A percentile compares a stretch with the other conserved stretches of the same genome.
Evolutionary conservation across 208 protist species (phyloP).

Genomic region (Leishmania aethiopica): DNA sequence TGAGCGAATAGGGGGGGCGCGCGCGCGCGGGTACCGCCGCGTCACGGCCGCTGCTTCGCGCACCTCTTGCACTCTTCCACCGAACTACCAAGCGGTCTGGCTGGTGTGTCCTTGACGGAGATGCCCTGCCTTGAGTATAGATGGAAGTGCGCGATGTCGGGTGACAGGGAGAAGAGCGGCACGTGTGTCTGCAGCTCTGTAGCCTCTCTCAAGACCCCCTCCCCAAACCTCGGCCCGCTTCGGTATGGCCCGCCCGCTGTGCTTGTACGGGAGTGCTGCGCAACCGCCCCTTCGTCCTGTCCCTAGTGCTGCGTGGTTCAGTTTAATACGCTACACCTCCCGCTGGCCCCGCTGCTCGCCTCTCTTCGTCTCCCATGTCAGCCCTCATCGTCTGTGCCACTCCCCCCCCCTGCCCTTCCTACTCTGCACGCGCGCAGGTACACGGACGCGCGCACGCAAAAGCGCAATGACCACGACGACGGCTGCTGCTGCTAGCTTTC

Average conservation of each 20-base stretch:
- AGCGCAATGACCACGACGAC: background rate
- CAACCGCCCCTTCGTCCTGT: too few relatives aligned
- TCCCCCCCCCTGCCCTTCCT: background rate
- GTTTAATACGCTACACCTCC: too few relatives aligned
- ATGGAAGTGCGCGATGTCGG: background rate
- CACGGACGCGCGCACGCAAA: background rate
- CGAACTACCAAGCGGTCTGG: background rate
- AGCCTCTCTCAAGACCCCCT: background rate
- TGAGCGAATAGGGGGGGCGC: background rate
- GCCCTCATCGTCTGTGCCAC: background rate
- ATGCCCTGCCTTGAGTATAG: background rate
- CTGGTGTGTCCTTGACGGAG: background rate
- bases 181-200: background rate
- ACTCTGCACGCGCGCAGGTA: background rate
- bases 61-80: background rate
- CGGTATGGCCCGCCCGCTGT: too few relatives aligned
- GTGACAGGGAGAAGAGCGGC: background rate
- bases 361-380: background rate
- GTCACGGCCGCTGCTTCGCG: background rate
- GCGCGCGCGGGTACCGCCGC: background rate
- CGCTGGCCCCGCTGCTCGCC: background rate
- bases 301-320: too few relatives aligned
- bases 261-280: too few relatives aligned
- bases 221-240: too few relatives aligned
- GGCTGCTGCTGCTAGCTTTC: too few relatives aligned